Conservation (phyloP, 352 stramenopile genomes). For the Phytophthora citricola region DNA sequence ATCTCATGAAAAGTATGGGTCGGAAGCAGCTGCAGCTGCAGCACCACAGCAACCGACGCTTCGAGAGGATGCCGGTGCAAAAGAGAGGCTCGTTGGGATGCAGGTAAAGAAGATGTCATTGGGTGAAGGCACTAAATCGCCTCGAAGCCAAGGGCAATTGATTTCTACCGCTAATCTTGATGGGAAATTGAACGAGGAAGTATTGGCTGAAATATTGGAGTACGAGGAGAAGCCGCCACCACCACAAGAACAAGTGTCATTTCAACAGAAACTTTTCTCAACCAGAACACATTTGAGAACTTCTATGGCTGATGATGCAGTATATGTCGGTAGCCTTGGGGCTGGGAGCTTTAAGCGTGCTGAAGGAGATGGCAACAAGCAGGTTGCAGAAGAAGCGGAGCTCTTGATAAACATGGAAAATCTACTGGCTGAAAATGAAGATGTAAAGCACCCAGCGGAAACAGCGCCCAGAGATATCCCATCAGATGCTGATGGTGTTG, state of each 20-base stretch:
- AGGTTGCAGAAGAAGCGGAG: too few species aligned
- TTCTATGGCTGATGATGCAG: background rate
- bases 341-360: too few species aligned
- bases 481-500: too few species aligned
- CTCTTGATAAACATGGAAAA: too few species aligned
- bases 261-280: slow-evolving; percentile 10
- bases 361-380: too few species aligned
- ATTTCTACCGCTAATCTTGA: background rate
- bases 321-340: too few species aligned
- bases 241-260: background rate
- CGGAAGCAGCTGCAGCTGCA: background rate
- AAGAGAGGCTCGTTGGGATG: slow-evolving; percentile 4
- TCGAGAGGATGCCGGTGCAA: slow-evolving; percentile 1
- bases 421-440: too few species aligned
- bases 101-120: background rate
- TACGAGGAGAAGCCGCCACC: slow-evolving; percentile 18
- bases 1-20: slow-evolving; percentile 45
- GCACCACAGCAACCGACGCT: background rate
- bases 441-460: too few species aligned
- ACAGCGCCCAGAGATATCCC: too few species aligned
- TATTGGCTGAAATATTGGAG: background rate
- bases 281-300: slow-evolving; percentile 1
- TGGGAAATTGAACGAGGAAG: background rate
- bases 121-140: background rate
- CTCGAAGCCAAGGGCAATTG: background rate